phyloP scores from a whole-genome alignment of 2,329 filamentous ascomycete species.

The Ophiostoma tasmaniense region DNA sequence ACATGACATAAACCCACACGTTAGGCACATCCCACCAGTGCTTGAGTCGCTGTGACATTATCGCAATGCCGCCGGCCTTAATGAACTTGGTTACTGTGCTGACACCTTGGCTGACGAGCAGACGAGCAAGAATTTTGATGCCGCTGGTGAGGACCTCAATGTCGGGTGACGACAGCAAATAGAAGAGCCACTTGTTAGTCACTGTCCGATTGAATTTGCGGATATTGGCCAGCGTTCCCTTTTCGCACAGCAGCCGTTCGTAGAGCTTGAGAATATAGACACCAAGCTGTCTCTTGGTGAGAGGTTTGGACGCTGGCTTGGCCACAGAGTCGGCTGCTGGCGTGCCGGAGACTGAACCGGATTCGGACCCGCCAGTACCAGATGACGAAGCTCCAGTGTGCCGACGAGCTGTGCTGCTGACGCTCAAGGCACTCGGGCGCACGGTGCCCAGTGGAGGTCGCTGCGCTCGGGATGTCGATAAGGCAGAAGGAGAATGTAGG shows the following conservation, averaged over 20 bases:
- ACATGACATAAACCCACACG: slow-evolving; percentile 81
- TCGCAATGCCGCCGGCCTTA: slow-evolving; percentile 79
- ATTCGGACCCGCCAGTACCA: background rate
- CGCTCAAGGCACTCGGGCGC: slow-evolving; percentile 8
- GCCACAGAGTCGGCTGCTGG: slow-evolving; percentile 18
- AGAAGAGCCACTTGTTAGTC: slow-evolving; percentile 94
- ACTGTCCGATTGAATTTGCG: slow-evolving; percentile 89
- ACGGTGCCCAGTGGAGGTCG: background rate
- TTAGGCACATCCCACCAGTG: slow-evolving; percentile 81
- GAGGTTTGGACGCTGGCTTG: slow-evolving; percentile 24
- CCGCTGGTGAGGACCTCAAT: slow-evolving; percentile 73
- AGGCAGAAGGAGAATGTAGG: slow-evolving; percentile 49
- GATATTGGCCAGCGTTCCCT: slow-evolving; percentile 58
- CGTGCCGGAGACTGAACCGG: slow-evolving; percentile 14
- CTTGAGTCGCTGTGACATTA: slow-evolving; percentile 74
- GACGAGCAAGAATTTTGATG: slow-evolving; percentile 71
- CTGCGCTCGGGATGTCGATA: slow-evolving; percentile 41
- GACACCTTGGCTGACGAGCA: slow-evolving; percentile 74
- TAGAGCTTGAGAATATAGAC: slow-evolving; percentile 70
- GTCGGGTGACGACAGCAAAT: slow-evolving; percentile 80
- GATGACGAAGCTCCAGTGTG: background rate
- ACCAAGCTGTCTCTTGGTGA: slow-evolving; percentile 63
- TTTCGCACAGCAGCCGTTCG: slow-evolving; percentile 66
- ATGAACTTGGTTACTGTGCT: slow-evolving; percentile 79
- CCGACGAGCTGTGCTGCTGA: slow-evolving; percentile 12